Evolutionary conservation across 177 flowering plant genomes (phyloP).

Genomic region (Vitis hybrid): DNA sequence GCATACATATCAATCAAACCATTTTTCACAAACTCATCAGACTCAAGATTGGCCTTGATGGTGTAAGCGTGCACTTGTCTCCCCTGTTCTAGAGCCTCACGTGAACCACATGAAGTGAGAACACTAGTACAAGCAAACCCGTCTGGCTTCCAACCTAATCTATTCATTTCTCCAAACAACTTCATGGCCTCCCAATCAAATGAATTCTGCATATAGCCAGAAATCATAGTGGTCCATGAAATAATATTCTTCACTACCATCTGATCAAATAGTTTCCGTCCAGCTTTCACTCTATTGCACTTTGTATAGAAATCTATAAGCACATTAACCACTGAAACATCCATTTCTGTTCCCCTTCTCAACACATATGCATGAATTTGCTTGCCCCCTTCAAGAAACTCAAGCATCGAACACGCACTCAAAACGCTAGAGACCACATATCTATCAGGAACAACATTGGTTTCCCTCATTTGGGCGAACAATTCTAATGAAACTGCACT

Average conservation of each 20-base stretch:
- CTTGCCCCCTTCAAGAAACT: conserved; percentile 60
- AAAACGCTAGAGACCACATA: conserved; percentile 66
- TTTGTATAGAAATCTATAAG: conserved; percentile 66
- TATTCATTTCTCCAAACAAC: conserved; percentile 53
- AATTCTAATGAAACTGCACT: conserved; percentile 53
- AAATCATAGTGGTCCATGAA: conserved; percentile 86
- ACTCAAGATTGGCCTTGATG: conserved; percentile 58
- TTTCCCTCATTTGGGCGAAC: conserved; percentile 49
- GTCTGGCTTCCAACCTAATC: conserved; percentile 56
- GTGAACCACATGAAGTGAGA: conserved; percentile 77
- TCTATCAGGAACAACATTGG: conserved; percentile 49
- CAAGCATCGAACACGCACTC: conserved; percentile 62
- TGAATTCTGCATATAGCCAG: conserved; percentile 82
- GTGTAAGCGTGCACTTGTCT: conserved; percentile 68
- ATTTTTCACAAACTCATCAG: conserved; percentile 63
- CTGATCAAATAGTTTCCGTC: conserved; percentile 46
- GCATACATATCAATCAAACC: conserved; percentile 80
- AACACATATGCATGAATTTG: conserved; percentile 68
- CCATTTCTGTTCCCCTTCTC: conserved; percentile 53
- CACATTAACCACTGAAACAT: conserved; percentile 60
- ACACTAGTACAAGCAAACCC: conserved; percentile 70
- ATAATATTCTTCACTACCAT: conserved; percentile 50
- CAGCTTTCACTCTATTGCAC: conserved; percentile 46
- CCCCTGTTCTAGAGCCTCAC: conserved; percentile 53
- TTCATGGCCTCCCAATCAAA: conserved; percentile 54